A percentile compares a stretch with the other conserved stretches of the same genome.
Conservation (phyloP, 2,329 filamentous ascomycete genomes). For the Pseudogymnoascus sp. region DNA sequence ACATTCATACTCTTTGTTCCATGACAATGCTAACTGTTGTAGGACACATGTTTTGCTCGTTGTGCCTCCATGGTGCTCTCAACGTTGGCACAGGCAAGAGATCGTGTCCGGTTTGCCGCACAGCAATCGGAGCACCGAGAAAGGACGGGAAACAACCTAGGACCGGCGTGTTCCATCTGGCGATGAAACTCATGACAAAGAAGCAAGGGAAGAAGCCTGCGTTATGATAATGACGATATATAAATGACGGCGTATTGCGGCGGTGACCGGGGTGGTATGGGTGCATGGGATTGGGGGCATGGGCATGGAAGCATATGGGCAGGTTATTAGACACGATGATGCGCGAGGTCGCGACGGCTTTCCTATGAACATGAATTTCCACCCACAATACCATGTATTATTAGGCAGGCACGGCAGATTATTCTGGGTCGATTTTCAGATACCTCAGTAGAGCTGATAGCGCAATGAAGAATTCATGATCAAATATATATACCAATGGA, state of each 20-base stretch:
- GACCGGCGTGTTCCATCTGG: constrained; percentile 49
- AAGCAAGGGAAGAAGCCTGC: constrained; percentile 41
- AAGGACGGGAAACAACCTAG: constrained; percentile 29
- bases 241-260: constrained; percentile 3
- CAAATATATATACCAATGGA: not conserved
- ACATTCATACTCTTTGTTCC: not conserved
- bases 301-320: not conserved
- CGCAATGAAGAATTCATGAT: not conserved
- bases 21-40: not conserved
- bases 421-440: not conserved
- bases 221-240: constrained; percentile 3
- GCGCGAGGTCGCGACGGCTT: not conserved
- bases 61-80: constrained; percentile 53
- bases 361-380: not conserved
- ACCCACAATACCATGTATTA: constrained; percentile 2
- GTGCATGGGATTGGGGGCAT: too few species aligned
- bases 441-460: not conserved
- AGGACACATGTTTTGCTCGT: constrained; percentile 59
- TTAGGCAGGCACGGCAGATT: not conserved
- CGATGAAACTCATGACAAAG: constrained; percentile 55
- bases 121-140: constrained; percentile 35
- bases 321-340: not conserved
- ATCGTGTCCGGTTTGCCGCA: constrained; percentile 56
- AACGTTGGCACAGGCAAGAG: constrained; percentile 45
- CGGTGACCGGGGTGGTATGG: not conserved